A percentile compares a stretch with the other conserved stretches of the same genome.
These are phyloP conservation scores for Tolypocladium ovalisporum DNA, from an alignment of 2,329 filamentous ascomycete species.

Conservation along the genomic window DNA sequence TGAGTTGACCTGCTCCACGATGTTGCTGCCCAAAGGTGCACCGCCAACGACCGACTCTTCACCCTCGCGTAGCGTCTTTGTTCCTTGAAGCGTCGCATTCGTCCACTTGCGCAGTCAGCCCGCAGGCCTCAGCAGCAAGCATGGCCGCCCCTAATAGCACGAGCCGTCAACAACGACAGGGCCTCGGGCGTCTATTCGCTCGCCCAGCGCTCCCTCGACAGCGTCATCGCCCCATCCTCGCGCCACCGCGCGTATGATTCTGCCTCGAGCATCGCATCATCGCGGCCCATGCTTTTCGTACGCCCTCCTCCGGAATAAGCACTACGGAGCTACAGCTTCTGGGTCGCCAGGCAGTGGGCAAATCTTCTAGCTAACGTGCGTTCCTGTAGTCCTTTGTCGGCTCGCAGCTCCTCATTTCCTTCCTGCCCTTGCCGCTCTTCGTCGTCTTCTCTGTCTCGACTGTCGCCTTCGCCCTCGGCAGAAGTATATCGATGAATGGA, in stretches of 20 bases:
- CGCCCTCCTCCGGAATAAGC: too few relatives aligned
- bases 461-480: slow-evolving; percentile 49
- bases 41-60: neutral
- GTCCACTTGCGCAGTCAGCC: neutral
- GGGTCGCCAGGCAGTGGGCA: too few relatives aligned
- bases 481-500: too few relatives aligned
- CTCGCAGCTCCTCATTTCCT: slow-evolving; percentile 52
- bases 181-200: slow-evolving; percentile 26
- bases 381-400: slow-evolving; percentile 51
- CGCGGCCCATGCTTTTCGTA: slow-evolving; percentile 62
- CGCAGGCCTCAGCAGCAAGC: neutral
- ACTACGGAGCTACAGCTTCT: too few relatives aligned
- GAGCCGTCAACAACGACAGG: slow-evolving; percentile 17
- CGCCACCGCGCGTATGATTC: slow-evolving; percentile 45
- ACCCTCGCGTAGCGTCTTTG: neutral
- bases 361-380: neutral
- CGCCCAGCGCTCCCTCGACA: slow-evolving; percentile 33
- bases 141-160: neutral
- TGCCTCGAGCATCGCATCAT: slow-evolving; percentile 43
- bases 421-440: slow-evolving; percentile 60
- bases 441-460: slow-evolving; percentile 52
- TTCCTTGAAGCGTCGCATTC: neutral
- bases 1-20: neutral
- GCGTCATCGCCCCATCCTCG: slow-evolving; percentile 47
- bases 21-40: neutral